Conservation (phyloP, 306 rosid species). For the Glycyrrhiza uralensis region DNA sequence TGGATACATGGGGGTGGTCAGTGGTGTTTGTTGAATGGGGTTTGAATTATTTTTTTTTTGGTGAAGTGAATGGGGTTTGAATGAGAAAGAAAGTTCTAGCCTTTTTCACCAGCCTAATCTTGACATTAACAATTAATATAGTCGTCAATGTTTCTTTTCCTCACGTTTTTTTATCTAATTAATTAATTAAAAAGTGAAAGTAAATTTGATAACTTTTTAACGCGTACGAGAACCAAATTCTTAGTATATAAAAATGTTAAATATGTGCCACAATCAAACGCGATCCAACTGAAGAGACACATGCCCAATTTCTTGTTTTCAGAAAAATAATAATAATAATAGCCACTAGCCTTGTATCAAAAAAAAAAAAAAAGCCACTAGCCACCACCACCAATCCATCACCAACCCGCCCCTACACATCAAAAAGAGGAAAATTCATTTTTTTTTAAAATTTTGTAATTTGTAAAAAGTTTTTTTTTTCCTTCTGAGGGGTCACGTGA, state of each 20-base stretch:
- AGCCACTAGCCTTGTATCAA: background rate
- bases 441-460: background rate
- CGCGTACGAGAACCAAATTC: background rate
- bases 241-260: background rate
- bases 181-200: background rate
- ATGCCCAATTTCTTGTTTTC: too few relatives aligned
- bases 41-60: too few relatives aligned
- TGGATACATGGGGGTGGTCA: background rate
- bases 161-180: conserved; percentile 8
- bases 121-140: background rate
- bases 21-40: background rate
- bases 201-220: background rate
- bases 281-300: background rate
- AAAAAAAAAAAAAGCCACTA: too few relatives aligned
- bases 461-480: background rate
- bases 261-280: background rate
- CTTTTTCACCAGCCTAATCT: background rate
- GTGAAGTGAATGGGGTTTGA: background rate
- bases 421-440: background rate
- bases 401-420: background rate
- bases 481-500: background rate
- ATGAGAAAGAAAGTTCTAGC: conserved; percentile 18
- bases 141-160: background rate
- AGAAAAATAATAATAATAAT: background rate
- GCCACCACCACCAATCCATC: too few relatives aligned